Evolutionary conservation across 495 filamentous ascomycete species (phyloP).

Genomic region (Melanomma pulvis-pyrius): DNA sequence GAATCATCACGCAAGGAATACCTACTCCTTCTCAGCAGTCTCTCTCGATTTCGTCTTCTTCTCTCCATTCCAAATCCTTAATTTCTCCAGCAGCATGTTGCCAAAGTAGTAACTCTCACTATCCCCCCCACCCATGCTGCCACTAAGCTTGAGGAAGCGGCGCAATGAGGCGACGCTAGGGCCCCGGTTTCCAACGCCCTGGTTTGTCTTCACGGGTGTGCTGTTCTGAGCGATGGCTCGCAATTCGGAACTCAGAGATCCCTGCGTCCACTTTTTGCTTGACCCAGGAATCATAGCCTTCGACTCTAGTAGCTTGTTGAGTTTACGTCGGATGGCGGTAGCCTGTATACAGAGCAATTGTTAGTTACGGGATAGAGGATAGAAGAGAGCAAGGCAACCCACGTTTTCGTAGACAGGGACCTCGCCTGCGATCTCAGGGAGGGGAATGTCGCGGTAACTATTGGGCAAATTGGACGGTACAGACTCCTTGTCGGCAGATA

Average conservation of each 20-base stretch:
- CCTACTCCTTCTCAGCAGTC: slow-evolving; percentile 15
- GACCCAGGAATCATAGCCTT: slow-evolving; percentile 9
- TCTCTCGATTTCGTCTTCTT: slow-evolving; percentile 20
- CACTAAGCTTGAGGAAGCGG: slow-evolving; percentile 18
- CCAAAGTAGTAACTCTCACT: slow-evolving; percentile 17
- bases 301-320: slow-evolving; percentile 16
- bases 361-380: neutral
- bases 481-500: neutral
- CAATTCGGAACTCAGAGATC: neutral
- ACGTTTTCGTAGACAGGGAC: slow-evolving; percentile 24
- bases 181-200: slow-evolving; percentile 5
- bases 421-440: slow-evolving; percentile 18
- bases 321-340: slow-evolving; percentile 13
- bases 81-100: slow-evolving; percentile 20
- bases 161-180: neutral
- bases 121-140: slow-evolving; percentile 17
- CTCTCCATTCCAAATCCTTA: slow-evolving; percentile 21
- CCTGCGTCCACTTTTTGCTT: slow-evolving; percentile 12
- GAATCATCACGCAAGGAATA: neutral
- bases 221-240: neutral
- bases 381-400: neutral
- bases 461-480: neutral
- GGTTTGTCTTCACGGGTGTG: neutral
- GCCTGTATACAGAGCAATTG: neutral
- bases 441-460: slow-evolving; percentile 9